Evolutionary conservation across 1,284 basidiomycete species (phyloP).

Genomic region (Ceraceosorus bombacis): DNA sequence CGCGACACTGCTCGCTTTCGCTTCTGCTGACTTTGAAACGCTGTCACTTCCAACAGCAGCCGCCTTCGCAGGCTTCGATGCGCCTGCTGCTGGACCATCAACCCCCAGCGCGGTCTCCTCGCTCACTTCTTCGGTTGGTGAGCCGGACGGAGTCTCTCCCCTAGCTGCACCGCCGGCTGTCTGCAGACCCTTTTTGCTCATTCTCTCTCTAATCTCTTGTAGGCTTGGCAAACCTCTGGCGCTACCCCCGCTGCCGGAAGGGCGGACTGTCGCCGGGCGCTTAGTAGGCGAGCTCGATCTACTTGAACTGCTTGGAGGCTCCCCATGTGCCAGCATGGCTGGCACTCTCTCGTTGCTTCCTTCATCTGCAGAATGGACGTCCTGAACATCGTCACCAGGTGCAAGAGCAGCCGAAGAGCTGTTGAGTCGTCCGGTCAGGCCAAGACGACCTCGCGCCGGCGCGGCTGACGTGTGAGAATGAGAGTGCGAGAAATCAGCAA

Average conservation of each 20-base stretch:
- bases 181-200: conserved; percentile 25
- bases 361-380: not conserved
- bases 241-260: conserved; percentile 16
- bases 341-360: not conserved
- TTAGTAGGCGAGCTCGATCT: conserved; percentile 2
- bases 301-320: not conserved
- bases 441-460: too few relatives aligned
- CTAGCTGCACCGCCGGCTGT: not conserved
- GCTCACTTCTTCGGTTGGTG: not conserved
- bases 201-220: conserved; percentile 39
- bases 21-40: conserved; percentile 10
- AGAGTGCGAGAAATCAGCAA: not conserved
- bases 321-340: not conserved
- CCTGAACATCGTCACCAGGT: not conserved
- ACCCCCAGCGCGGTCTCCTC: conserved; percentile 1
- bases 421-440: not conserved
- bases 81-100: too few relatives aligned
- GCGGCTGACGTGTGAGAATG: too few relatives aligned
- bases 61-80: not conserved
- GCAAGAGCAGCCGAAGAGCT: conserved; percentile 1
- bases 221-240: conserved; percentile 34
- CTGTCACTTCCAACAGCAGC: conserved; percentile 8
- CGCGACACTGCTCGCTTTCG: conserved; percentile 10
- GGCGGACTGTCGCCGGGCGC: conserved; percentile 3
- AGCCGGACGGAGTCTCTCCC: not conserved